A percentile compares a stretch with the other conserved stretches of the same genome.
Conservation (phyloP, 2,329 filamentous ascomycete species). For the Hortaea werneckii region DNA sequence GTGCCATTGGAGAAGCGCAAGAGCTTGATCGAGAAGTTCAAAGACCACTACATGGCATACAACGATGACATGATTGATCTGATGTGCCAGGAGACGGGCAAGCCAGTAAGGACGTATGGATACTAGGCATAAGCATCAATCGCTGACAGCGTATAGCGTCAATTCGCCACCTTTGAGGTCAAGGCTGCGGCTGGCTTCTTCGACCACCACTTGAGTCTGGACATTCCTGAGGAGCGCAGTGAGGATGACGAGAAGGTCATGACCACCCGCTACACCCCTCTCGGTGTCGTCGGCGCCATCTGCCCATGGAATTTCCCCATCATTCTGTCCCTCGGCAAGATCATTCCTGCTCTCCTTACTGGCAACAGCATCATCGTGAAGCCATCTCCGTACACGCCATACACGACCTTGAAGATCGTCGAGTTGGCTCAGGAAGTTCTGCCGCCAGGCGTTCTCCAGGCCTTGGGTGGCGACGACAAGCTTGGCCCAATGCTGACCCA, state of each 20-base stretch:
- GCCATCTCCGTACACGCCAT: slow-evolving; percentile 46
- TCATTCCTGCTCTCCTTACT: slow-evolving; percentile 47
- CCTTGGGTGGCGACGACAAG: slow-evolving; percentile 49
- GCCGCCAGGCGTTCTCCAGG: slow-evolving; percentile 53
- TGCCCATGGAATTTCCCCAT: slow-evolving; percentile 45
- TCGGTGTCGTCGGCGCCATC: slow-evolving; percentile 38
- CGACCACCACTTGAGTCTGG: slow-evolving; percentile 27
- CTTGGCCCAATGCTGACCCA: slow-evolving; percentile 49
- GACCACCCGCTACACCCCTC: slow-evolving; percentile 36
- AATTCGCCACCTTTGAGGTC: slow-evolving; percentile 33
- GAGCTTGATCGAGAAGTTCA: slow-evolving; percentile 24
- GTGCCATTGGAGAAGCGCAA: slow-evolving; percentile 27
- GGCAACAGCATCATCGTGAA: slow-evolving; percentile 30
- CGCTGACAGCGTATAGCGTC: slow-evolving; percentile 19
- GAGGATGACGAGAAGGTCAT: slow-evolving; percentile 39
- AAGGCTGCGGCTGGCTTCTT: slow-evolving; percentile 27
- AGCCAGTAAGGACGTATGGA: slow-evolving; percentile 21
- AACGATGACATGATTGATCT: slow-evolving; percentile 26
- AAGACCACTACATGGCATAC: slow-evolving; percentile 23
- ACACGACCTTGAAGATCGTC: slow-evolving; percentile 48
- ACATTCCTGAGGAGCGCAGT: slow-evolving; percentile 30
- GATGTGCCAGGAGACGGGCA: slow-evolving; percentile 29
- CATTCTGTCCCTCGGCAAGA: slow-evolving; percentile 43
- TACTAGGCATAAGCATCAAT: too few relatives aligned
- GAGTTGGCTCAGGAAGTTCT: slow-evolving; percentile 50